Evolutionary conservation across 208 protist genomes (phyloP), one percentile per base, ranked within the genome.

Genomic region (Acanthamoeba sp.): DNA sequence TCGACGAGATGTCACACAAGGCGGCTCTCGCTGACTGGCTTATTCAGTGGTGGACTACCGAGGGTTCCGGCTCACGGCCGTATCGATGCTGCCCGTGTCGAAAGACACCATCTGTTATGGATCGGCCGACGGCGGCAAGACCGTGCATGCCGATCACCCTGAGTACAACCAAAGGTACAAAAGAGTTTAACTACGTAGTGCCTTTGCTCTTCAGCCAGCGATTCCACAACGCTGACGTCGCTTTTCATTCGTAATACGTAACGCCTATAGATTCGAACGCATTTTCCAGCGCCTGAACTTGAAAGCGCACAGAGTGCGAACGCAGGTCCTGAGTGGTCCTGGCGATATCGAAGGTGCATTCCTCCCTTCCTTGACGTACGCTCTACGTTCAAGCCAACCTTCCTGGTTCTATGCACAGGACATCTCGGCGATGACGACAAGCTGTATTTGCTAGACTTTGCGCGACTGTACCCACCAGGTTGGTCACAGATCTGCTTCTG

Each of bases 101-200:
- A 45, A 84, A 3, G 42, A 50, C 36, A 93, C 90, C 34, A 93
- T 93, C 29, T 93, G 90, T 34, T 93, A 93, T n/a, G 90, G 90
- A 0, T 93, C 42, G n/a, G 45, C 38, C 18, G 66, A 93, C 27
- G 71, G 66, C 36, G 85, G 48, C 18, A 73, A 42, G 48, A 91
- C 5, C 50, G 85, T 91, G 18, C 85, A 71, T 27, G 85, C 57
- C 38, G 85, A 64, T 55, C 73, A 91, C n/a, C 57, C 50, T 24
- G 85, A 45, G 48, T 91, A 66, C 48, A 89, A 89, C 48, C 14
- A 36, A 12, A 29, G 80, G 48, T 89, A 50, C 20, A 18, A 22
- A 18, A 22, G 34, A 9, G 5, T 22, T 29, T 22, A 48, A 7
- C 55, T 2, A 7, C 24, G 20, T 62, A 34, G 5, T 80, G 14